phyloP scores from a whole-genome alignment of 2,329 filamentous ascomycete species.

The Cladosporium sp. region DNA sequence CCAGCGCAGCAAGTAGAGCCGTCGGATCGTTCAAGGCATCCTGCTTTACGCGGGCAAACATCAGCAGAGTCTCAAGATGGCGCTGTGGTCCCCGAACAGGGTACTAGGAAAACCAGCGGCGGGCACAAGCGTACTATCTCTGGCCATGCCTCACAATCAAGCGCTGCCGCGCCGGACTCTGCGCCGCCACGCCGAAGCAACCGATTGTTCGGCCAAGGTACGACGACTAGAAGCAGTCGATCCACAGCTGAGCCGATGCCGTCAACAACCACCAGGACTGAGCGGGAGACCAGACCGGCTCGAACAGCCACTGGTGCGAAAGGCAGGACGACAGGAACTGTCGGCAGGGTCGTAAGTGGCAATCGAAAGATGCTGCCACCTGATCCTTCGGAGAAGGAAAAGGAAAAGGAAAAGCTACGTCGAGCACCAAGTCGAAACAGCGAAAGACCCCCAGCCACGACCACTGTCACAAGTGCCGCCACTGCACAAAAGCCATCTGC shows the following conservation, averaged over 20 bases:
- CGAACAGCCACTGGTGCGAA: slow-evolving; percentile 64
- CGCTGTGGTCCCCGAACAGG: background rate
- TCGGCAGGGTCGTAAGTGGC: slow-evolving; percentile 83
- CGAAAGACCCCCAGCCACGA: slow-evolving; percentile 35
- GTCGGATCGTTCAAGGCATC: slow-evolving; percentile 27
- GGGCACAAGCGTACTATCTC: slow-evolving; percentile 88
- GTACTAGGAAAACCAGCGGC: slow-evolving; percentile 14
- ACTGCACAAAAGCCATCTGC: slow-evolving; percentile 9
- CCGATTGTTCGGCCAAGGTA: slow-evolving; percentile 57
- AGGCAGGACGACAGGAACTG: slow-evolving; percentile 63
- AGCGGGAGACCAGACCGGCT: slow-evolving; percentile 38
- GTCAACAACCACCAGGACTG: slow-evolving; percentile 58
- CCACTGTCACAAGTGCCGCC: slow-evolving; percentile 7
- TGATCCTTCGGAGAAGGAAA: slow-evolving; percentile 55
- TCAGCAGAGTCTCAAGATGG: slow-evolving; percentile 34
- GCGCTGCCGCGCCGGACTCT: slow-evolving; percentile 31
- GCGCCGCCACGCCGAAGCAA: slow-evolving; percentile 43
- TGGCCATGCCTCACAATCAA: slow-evolving; percentile 57
- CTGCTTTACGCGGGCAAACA: slow-evolving; percentile 37
- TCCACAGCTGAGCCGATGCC: slow-evolving; percentile 46
- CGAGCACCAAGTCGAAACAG: slow-evolving; percentile 56
- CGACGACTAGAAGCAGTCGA: slow-evolving; percentile 58
- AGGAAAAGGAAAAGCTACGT: slow-evolving; percentile 53
- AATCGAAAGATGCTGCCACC: slow-evolving; percentile 62
- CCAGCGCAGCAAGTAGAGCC: slow-evolving; percentile 23